Base-by-base conservation (phyloP, 306 rosid genomes). In the Pterocarpus macrocarpus region DNA sequence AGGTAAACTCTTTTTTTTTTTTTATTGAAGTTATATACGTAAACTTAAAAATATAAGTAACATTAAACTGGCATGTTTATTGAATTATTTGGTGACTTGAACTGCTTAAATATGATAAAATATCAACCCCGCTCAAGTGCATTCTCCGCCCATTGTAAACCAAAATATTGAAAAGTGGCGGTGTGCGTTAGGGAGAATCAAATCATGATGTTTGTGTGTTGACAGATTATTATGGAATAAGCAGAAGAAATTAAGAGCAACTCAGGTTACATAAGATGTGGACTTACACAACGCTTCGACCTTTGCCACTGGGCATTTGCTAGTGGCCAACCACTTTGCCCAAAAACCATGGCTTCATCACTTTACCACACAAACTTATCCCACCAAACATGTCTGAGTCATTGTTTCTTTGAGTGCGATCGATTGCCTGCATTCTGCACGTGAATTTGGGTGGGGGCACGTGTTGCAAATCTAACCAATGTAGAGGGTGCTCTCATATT, bases 391-490 rank as follows among this genome's bases (percentile, higher is more conserved):
- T 35, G 8, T 33, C 15, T 56, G 50, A 45, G 2, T 65, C 41
- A 16, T 34, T 34, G 8, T 16, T 59, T 71, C 12, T 59, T 38
- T 58, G 65, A 77, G 56, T 53, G 67, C 33, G 32, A 34, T 64
- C 50, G 14, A 34, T 64, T 15, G 13, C 50, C 49, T 64, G 70
- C 53, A 17, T 13, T 11, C 53, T 28, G 74, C 44, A 28, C 35
- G 50, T 50, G 50, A 8, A 43, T 76, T 63, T 53, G 28, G 28
- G 32, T 53, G 28, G 28, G 32, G 7, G 33, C 50, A 61, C 73
- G 56, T 82, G 78, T 62, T 76, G 52, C 59, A 77, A 71, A 69
- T 69, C 43, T 55, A 58, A 62, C 14, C 22, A 32, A 56, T 47
- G 53, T 47, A 9, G 56, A 30, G 15, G 52, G 41, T 41, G 59